Conservation (phyloP, 2,329 filamentous ascomycete species). For the Zasmidium citrigriseum region DNA sequence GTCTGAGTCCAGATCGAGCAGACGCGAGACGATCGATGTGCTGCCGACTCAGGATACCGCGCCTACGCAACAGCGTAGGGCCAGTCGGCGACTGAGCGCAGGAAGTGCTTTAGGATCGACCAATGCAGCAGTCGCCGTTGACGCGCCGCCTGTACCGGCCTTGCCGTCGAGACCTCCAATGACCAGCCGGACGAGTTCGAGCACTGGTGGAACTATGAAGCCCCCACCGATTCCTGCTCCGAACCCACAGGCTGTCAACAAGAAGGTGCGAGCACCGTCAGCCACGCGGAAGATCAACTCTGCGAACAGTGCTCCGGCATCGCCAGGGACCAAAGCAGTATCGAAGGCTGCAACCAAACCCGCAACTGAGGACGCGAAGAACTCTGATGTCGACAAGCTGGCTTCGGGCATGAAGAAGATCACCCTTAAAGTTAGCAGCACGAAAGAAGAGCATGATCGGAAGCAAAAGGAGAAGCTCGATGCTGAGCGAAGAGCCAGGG, state of each 20-base stretch:
- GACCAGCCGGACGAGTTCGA: constrained; percentile 3
- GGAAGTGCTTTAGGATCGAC: constrained; percentile 30
- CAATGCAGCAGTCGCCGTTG: constrained; percentile 23
- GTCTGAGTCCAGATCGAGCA: constrained; percentile 20
- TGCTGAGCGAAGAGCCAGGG: constrained; percentile 37
- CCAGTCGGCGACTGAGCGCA: constrained; percentile 36
- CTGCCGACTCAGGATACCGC: constrained; percentile 29
- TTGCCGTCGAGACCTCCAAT: constrained; percentile 12
- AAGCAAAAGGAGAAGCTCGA: constrained; percentile 45
- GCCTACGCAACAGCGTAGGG: constrained; percentile 26
- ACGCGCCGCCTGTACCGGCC: constrained; percentile 26
- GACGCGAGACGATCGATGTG: constrained; percentile 43
- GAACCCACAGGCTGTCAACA: constrained; percentile 19
- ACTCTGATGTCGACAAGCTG: constrained; percentile 51
- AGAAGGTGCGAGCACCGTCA: constrained; percentile 30
- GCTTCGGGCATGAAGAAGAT: constrained; percentile 58
- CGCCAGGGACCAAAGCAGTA: constrained; percentile 23
- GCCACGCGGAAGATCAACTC: constrained; percentile 17
- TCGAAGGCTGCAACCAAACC: constrained; percentile 44
- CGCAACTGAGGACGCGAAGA: constrained; percentile 18
- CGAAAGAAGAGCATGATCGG: constrained; percentile 57
- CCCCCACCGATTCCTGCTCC: constrained; percentile 26
- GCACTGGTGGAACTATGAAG: constrained; percentile 29
- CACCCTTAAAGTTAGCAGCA: constrained; percentile 57
- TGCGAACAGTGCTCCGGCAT: neutral